phyloP scores from a whole-genome alignment of 805 yeast species.

The Metschnikowia baotianmanensis region DNA sequence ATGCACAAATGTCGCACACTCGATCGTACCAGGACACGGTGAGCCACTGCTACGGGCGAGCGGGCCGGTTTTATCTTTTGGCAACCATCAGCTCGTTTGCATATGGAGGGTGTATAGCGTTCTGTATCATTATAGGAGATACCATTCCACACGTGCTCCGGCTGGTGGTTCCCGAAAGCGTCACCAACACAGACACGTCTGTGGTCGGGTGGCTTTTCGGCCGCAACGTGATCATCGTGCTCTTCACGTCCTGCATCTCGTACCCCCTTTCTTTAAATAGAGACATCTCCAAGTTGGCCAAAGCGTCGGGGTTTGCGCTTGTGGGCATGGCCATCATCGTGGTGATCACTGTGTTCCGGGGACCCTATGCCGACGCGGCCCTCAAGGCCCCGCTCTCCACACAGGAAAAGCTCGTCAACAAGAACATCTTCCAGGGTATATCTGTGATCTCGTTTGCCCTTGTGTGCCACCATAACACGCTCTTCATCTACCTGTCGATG shows the following conservation, averaged over 20 bases:
- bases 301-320: conserved; percentile 82
- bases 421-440: conserved; percentile 79
- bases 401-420: conserved; percentile 49
- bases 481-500: conserved; percentile 84
- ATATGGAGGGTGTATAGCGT: conserved; percentile 91
- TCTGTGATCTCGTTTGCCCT: conserved; percentile 94
- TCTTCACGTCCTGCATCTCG: conserved; percentile 70
- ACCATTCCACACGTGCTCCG: conserved; percentile 87
- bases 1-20: conserved; percentile 74
- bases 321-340: conserved; percentile 82
- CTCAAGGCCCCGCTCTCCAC: conserved; percentile 48
- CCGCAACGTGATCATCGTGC: conserved; percentile 66
- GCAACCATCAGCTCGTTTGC: conserved; percentile 86
- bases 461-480: conserved; percentile 93
- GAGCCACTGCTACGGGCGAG: conserved; percentile 68
- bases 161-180: conserved; percentile 53
- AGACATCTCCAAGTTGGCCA: conserved; percentile 82
- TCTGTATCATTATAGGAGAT: conserved; percentile 92
- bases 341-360: conserved; percentile 66
- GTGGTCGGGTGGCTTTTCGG: conserved; percentile 52
- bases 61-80: conserved; percentile 66
- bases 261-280: conserved; percentile 78
- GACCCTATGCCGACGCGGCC: conserved; percentile 54
- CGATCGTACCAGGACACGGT: conserved; percentile 85
- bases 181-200: conserved; percentile 26